phyloP scores from a whole-genome alignment of 2,329 filamentous ascomycete genomes.

The Zasmidium angulare region DNA sequence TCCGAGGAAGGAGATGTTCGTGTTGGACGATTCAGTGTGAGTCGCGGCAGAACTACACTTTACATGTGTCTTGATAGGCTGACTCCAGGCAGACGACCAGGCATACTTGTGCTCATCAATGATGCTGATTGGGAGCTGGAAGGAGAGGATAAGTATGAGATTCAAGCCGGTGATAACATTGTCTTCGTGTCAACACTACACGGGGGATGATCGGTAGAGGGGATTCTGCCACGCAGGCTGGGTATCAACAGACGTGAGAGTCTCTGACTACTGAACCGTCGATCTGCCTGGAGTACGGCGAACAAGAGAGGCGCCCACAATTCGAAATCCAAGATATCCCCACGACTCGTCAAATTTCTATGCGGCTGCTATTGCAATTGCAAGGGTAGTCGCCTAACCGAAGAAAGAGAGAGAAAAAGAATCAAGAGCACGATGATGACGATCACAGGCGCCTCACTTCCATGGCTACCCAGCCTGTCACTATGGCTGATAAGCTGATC shows the following conservation, averaged over 20 bases:
- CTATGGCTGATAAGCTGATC: too few species aligned
- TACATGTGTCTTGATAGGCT: conserved; percentile 2
- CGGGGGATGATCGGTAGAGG: conserved; percentile 64
- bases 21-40: conserved; percentile 84
- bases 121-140: conserved; percentile 98
- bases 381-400: too few species aligned
- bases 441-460: too few species aligned
- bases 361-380: too few species aligned
- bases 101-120: conserved; percentile 94
- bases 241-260: background rate
- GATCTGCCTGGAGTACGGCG: too few species aligned
- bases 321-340: too few species aligned
- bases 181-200: conserved; percentile 96
- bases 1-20: conserved; percentile 80
- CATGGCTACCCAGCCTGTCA: too few species aligned
- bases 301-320: too few species aligned
- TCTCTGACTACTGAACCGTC: background rate
- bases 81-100: conserved; percentile 69
- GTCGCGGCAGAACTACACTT: conserved; percentile 40
- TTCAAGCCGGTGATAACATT: conserved; percentile 81
- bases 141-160: conserved; percentile 84
- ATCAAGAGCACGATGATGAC: too few species aligned
- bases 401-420: too few species aligned
- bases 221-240: background rate
- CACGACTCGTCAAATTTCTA: too few species aligned